phyloP scores from a whole-genome alignment of 805 yeast species.

The Candida andamanensis region DNA sequence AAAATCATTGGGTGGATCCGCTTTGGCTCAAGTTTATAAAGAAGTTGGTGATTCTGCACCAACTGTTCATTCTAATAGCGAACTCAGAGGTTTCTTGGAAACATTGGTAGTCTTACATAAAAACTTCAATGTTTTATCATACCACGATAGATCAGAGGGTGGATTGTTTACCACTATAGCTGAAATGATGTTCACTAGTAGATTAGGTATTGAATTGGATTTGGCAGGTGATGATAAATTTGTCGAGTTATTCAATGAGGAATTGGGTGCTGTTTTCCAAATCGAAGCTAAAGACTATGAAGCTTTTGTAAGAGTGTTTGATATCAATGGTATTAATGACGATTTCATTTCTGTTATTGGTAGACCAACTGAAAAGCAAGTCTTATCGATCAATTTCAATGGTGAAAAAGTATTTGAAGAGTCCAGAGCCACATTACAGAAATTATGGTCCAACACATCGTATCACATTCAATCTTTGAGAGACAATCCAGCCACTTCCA shows the following conservation, averaged over 20 bases:
- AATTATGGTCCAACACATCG: constrained; percentile 83
- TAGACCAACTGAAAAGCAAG: constrained; percentile 49
- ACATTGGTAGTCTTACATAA: constrained; percentile 71
- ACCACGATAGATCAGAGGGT: constrained; percentile 97
- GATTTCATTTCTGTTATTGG: constrained; percentile 61
- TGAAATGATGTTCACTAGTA: constrained; percentile 97
- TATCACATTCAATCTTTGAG: constrained; percentile 85
- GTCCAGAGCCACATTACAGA: constrained; percentile 69
- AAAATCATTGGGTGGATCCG: constrained; percentile 82
- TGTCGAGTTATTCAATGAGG: constrained; percentile 78
- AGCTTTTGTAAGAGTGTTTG: constrained; percentile 51
- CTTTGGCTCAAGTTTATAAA: constrained; percentile 87
- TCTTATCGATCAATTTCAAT: constrained; percentile 47
- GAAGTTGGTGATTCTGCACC: constrained; percentile 83
- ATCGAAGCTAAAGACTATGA: constrained; percentile 49
- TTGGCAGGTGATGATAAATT: constrained; percentile 39
- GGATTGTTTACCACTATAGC: constrained; percentile 79
- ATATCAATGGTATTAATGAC: constrained; percentile 51
- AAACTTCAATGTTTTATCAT: constrained; percentile 63
- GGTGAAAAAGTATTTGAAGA: constrained; percentile 43
- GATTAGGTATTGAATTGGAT: constrained; percentile 70
- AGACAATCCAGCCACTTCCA: constrained; percentile 89
- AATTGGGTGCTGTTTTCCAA: constrained; percentile 95
- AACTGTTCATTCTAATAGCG: constrained; percentile 62
- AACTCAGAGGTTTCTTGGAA: constrained; percentile 65